These are phyloP conservation scores for Ophiostoma ulmi DNA, from an alignment of 2,329 filamentous ascomycete genomes.

Conservation along the genomic window DNA sequence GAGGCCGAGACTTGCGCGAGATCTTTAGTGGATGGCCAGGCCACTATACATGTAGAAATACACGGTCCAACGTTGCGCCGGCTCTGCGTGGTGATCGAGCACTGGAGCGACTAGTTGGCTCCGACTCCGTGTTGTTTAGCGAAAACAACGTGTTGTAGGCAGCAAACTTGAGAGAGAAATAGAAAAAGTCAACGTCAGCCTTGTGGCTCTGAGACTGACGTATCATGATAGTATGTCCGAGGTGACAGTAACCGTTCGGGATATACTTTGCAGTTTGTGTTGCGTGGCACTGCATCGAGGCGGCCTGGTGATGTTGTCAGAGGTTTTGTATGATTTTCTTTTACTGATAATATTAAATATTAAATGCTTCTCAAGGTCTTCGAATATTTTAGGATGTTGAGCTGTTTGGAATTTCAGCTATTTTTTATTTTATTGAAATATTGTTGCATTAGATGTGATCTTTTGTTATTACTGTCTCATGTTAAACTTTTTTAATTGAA, in stretches of 20 bases:
- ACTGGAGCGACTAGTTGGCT: not conserved
- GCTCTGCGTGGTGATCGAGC: not conserved
- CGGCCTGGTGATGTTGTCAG: not conserved
- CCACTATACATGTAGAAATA: not conserved
- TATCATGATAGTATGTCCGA: not conserved
- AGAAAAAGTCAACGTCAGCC: not conserved
- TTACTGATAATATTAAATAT: not conserved
- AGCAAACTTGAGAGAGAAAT: not conserved
- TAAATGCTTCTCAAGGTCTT: too few relatives aligned
- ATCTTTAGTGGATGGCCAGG: not conserved
- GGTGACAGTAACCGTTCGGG: not conserved
- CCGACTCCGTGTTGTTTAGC: not conserved
- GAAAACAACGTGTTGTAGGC: not conserved
- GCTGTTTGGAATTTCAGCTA: too few relatives aligned
- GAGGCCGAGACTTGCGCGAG: constrained; percentile 1
- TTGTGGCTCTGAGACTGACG: not conserved
- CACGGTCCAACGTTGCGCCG: constrained; percentile 4
- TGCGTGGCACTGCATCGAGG: not conserved
- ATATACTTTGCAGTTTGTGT: not conserved
- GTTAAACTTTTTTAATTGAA: too few relatives aligned
- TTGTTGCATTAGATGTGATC: too few relatives aligned
- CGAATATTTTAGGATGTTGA: too few relatives aligned
- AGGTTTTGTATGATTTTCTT: not conserved
- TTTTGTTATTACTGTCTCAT: too few relatives aligned
- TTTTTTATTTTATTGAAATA: too few relatives aligned